These are phyloP conservation scores for Neospora caninum DNA, from an alignment of 169 alveolate species.

Conservation along the genomic window DNA sequence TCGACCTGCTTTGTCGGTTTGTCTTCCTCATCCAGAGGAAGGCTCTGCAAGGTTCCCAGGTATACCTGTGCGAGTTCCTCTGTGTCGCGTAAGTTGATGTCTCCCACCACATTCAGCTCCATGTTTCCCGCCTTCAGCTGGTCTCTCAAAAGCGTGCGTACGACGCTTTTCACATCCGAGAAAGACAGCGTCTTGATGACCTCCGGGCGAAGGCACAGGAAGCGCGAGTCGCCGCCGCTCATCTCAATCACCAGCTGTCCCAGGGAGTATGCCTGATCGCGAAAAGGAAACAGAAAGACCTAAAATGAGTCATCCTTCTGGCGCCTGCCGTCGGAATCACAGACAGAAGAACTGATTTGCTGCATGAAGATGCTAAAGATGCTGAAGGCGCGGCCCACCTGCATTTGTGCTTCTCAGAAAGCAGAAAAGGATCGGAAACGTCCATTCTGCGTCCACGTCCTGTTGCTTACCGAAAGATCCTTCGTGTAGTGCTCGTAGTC, in stretches of 20 bases:
- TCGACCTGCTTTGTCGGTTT: too few relatives aligned
- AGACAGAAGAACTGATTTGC: neutral
- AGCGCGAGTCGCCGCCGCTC: constrained; percentile 63
- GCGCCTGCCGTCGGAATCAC: neutral
- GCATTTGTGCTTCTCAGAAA: too few relatives aligned
- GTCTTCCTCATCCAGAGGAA: too few relatives aligned
- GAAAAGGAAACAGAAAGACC: neutral
- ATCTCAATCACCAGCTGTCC: constrained; percentile 62
- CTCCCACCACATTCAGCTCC: constrained; percentile 64
- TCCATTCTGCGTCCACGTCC: too few relatives aligned
- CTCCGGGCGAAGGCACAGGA: constrained; percentile 42
- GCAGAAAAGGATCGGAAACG: too few relatives aligned
- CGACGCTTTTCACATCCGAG: constrained; percentile 28
- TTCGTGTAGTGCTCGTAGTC: constrained; percentile 65
- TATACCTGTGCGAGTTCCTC: constrained; percentile 45
- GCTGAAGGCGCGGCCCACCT: too few relatives aligned
- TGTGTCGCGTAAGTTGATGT: constrained; percentile 34
- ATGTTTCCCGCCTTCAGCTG: constrained; percentile 39
- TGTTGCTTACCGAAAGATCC: constrained; percentile 43
- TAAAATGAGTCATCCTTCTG: neutral
- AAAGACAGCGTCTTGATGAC: constrained; percentile 20
- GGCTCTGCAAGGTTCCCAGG: constrained; percentile 37
- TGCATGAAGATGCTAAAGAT: too few relatives aligned
- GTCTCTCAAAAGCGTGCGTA: constrained; percentile 34
- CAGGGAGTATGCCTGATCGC: constrained; percentile 59